Evolutionary conservation across 441 rosid species (phyloP), one percentile per base, ranked within the genome.

Genomic region (Jatropha multifida): DNA sequence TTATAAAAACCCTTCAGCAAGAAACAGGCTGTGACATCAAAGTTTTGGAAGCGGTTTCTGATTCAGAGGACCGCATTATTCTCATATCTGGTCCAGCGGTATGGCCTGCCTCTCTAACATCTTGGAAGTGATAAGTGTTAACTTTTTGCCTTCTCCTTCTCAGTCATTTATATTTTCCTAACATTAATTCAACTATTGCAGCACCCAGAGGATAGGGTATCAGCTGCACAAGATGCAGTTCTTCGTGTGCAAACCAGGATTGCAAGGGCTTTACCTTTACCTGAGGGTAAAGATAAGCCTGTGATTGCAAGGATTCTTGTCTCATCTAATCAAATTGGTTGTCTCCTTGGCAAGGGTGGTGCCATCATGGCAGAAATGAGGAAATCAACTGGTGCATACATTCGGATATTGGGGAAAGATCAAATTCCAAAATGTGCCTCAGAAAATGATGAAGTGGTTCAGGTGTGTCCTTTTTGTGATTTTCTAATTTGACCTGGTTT

Each of bases 271-370:
- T 69, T 78, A 61, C 86, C 90, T 70, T 67, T 78, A 55, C 84
- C 94, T 58, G 90, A 92, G 74, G 79, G 71, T 77, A 86, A 89
- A 78, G 97, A 90, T 40, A 85, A 80, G 82, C 59, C 79, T 71
- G 83, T 84, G 46, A 79, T 72, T 65, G 90, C 90, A 44, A 86
- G 91, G 80, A 84, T 92, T 77, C 90, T 92, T 78, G 89, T 89
- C 75, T 80, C 90, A 7, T 86, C 90, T 11, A 86, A 86, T 84
- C 92, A 90, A 86, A 88, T 86, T 73, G 94, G 93, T 69, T 92
- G 92, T 83, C 92, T 92, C 68, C 91, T 92, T 78, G 97, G 94
- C 74, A 89, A 85, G 83, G 94, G 91, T 81, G 97, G 97, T 68
- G 72, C 90, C 38, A 82, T 89, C 81, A 90, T 90, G 81, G 85